Conservation (phyloP, 495 filamentous ascomycete genomes). For the Astrothelium macrocarpum region DNA sequence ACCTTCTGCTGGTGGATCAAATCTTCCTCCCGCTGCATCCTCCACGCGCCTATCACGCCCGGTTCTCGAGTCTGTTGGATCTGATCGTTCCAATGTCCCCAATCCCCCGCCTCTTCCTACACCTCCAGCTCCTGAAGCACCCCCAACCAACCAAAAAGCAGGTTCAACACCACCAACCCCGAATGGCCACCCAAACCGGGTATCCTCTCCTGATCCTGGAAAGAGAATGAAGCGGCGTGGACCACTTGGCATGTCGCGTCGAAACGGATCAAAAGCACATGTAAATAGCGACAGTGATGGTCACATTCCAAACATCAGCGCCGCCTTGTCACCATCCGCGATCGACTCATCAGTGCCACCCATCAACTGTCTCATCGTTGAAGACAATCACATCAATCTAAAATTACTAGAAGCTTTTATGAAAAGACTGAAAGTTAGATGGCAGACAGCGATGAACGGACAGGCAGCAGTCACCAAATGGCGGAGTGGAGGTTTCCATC, state of each 20-base stretch:
- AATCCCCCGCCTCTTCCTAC: slow-evolving; percentile 48
- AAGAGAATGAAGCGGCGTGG: slow-evolving; percentile 19
- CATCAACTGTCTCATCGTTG: slow-evolving; percentile 95
- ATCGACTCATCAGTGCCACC: slow-evolving; percentile 79
- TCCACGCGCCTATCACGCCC: slow-evolving; percentile 11
- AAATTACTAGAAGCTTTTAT: slow-evolving; percentile 90
- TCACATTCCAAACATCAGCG: not conserved
- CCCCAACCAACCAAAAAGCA: slow-evolving; percentile 23
- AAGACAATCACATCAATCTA: slow-evolving; percentile 97
- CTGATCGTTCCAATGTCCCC: slow-evolving; percentile 20
- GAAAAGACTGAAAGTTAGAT: slow-evolving; percentile 93
- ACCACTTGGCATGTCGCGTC: slow-evolving; percentile 22
- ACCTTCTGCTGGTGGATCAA: not conserved
- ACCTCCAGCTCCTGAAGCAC: slow-evolving; percentile 42
- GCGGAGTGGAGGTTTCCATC: slow-evolving; percentile 87
- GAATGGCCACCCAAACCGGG: slow-evolving; percentile 24
- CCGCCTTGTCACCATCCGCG: not conserved
- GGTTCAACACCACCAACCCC: slow-evolving; percentile 50
- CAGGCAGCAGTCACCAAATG: slow-evolving; percentile 88
- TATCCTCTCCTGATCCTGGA: slow-evolving; percentile 48
- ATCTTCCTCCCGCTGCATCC: not conserved
- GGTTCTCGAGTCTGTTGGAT: slow-evolving; percentile 10
- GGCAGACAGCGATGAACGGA: slow-evolving; percentile 93
- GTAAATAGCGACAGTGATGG: not conserved
- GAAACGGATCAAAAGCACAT: not conserved